Conservation (phyloP, 139 green algal genomes). For the Volvox africanus region DNA sequence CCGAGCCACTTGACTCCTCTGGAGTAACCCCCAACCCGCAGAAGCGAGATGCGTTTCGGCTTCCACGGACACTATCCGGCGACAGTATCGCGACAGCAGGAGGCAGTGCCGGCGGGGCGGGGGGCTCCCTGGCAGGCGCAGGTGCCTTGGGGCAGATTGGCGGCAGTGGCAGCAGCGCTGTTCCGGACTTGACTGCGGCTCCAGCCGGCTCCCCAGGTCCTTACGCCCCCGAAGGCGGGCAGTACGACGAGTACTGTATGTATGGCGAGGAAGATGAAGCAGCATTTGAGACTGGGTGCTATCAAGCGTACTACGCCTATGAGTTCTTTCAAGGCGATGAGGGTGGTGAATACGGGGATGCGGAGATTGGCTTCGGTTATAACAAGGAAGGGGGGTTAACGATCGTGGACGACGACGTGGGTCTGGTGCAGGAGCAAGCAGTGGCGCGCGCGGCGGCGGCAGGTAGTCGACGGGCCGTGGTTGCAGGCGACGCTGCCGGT, state of each 20-base stretch:
- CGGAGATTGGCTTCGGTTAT: neutral
- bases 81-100: neutral
- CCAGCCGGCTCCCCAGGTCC: no score
- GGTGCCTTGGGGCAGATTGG: no score
- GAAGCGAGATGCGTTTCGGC: neutral
- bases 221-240: neutral
- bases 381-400: neutral
- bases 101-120: neutral
- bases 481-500: neutral
- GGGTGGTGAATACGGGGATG: neutral
- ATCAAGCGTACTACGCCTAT: neutral
- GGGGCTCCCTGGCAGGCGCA: neutral
- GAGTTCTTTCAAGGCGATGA: neutral
- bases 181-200: no score
- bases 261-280: neutral
- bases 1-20: neutral
- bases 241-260: neutral
- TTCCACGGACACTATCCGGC: neutral
- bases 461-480: neutral
- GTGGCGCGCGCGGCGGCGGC: neutral
- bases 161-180: no score
- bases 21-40: neutral
- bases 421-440: conserved; percentile 13
- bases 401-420: conserved; percentile 30
- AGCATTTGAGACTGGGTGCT: no score